A percentile compares a stretch with the other conserved stretches of the same genome.
These are phyloP conservation scores for Sarocladium kiliense DNA, from an alignment of 2,329 filamentous ascomycete species.

Conservation along the genomic window DNA sequence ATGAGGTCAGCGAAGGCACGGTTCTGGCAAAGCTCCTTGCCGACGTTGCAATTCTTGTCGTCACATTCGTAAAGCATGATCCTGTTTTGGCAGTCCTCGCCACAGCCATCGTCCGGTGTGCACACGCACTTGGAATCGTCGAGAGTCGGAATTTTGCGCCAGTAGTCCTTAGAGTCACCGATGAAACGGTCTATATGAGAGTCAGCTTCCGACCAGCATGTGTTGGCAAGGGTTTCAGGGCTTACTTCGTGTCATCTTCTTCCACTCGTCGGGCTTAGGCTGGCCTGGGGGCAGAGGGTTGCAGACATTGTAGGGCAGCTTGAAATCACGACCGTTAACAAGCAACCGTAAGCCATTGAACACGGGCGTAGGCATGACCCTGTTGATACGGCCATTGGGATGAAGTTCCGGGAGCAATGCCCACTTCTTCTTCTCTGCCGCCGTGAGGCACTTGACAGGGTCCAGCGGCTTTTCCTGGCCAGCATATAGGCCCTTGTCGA, in stretches of 20 bases:
- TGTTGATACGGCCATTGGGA: constrained; percentile 45
- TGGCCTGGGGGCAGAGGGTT: constrained; percentile 80
- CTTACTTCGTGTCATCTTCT: constrained; percentile 85
- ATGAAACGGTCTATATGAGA: constrained; percentile 73
- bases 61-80: constrained; percentile 99
- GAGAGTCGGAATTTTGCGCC: constrained; percentile 73
- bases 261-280: constrained; percentile 90
- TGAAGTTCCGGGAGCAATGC: constrained; percentile 41
- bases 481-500: constrained; percentile 78
- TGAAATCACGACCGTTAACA: constrained; percentile 73
- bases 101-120: constrained; percentile 72
- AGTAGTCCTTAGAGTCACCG: constrained; percentile 72
- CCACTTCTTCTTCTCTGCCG: constrained; percentile 46
- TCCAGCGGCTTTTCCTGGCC: constrained; percentile 62
- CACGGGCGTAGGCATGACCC: constrained; percentile 67
- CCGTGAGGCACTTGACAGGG: constrained; percentile 41
- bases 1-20: constrained; percentile 80
- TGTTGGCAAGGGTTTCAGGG: not conserved
- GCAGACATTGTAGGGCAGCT: constrained; percentile 85
- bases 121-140: constrained; percentile 78
- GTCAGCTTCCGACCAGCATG: constrained; percentile 22
- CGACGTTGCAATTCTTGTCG: constrained; percentile 77
- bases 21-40: constrained; percentile 71
- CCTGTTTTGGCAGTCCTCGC: constrained; percentile 85
- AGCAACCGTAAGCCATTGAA: constrained; percentile 69